Evolutionary conservation across 148 eudicot genomes (phyloP), one percentile per base, ranked within the genome.

Genomic region (Silene uniflora): DNA sequence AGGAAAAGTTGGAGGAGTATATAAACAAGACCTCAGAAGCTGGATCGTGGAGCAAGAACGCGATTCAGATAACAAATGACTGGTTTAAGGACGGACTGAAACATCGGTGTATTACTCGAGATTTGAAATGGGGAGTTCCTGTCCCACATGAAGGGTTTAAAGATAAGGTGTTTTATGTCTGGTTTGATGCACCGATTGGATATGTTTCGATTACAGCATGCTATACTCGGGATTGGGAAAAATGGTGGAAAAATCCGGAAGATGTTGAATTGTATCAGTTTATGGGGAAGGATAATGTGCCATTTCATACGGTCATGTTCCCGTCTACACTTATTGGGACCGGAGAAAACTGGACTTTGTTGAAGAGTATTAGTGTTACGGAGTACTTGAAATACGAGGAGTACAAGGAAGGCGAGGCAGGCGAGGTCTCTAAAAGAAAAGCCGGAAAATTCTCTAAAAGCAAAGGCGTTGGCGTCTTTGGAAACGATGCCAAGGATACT

Each of bases 231-330:
- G n/a, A n/a, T n/a, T n/a, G n/a, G 98, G 98, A 93, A 75, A 88
- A 88, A 75, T 93, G 98, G 98, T 93, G 98, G 98, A 93, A 93
- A 75, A n/a, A n/a, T n/a, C 98, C 98, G 21, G 89, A 93, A 68
- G 84, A 91, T 78, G 93, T 93, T 68, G 98, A 93, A 83, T 86
- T 91, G 5, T 93, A 85, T 86, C 98, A 93, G 77, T 93, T 93
- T 76, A 93, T 93, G 98, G 98, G 98, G 78, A 93, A 93, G 81
- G 98, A 93, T 85, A 93, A 93, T 77, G 98, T 93, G 68, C 93
- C 96, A 65, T 93, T 93, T 72, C 97, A 93, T 84, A 93, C 98
- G 96, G 93, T 93, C 64, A 87, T 93, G 85, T 93, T 93, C 84
- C 96, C 98, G 14, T 89, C 93, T 18, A 84, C 98, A 11, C 93